Base-by-base conservation (phyloP, 495 filamentous ascomycete genomes). In the Penicillium daleae region DNA sequence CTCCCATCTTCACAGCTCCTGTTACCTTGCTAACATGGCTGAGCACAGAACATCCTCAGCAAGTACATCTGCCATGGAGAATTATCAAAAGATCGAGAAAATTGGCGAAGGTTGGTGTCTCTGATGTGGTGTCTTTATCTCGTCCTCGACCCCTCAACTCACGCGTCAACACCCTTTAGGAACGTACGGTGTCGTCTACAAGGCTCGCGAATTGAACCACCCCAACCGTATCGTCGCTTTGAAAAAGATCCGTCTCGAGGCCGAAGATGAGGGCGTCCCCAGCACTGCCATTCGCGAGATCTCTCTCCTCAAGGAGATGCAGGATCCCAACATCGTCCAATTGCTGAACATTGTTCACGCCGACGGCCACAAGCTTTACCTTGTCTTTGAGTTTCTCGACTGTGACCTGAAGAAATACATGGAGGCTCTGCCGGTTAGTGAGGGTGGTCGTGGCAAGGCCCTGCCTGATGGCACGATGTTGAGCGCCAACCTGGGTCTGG, bases 41-140 rank as follows among this genome's bases (percentile, higher is more conserved):
- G 17, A 26, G 5, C n/a, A 15, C 32, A 65, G 61, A 39, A 3
- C 32, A 63, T 53, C 19, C 59, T 35, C 19, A 32, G 39, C 54
- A 51, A 21, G 15, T 39, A 17, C 31, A 26, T 51, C 51, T 70
- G 70, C 61, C 66, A 99, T 99, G 95, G 95, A 99, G 74, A 97
- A 97, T 76, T 99, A 99, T 77, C 93, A 98, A 82, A 97, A 97
- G 81, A 90, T 99, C 61, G 95, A 99, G 83, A 99, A 99, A 82
- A 96, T 99, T 77, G 95, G 95, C 69, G 95, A 99, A 85, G 95
- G 95, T 97, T 73, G 44, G 72, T 65, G 52, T 60, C 37, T 8
- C 52, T 35, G 32, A 59, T 57, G 15, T 21, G 57, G n/a, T 19
- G 19, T 32, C n/a, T 52, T 13, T 19, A 8, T n/a, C 29, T 56